These are phyloP conservation scores for Phallus indusiatus DNA, from an alignment of 768 basidiomycete species.

Conservation along the genomic window DNA sequence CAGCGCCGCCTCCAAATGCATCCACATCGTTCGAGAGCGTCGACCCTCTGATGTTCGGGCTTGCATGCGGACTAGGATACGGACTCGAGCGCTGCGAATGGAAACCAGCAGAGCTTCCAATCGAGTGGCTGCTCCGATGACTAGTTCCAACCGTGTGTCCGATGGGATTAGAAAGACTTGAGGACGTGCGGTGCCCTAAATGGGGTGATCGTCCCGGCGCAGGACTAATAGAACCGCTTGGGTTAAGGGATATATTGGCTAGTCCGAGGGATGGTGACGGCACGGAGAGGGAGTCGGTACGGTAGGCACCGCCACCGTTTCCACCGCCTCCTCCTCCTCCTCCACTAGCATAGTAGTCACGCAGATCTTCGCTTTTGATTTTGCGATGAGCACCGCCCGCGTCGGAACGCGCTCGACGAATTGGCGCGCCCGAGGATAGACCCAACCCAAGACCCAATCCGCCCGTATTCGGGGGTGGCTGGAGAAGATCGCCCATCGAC, in stretches of 20 bases:
- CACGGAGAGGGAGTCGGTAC: not conserved
- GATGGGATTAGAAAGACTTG: constrained; percentile 29
- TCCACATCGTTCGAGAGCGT: constrained; percentile 6
- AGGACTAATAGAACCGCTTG: constrained; percentile 21
- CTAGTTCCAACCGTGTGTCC: constrained; percentile 34
- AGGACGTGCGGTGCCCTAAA: constrained; percentile 15
- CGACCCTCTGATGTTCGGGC: not conserved
- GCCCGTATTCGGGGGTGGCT: not conserved
- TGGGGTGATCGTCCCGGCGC: constrained; percentile 12
- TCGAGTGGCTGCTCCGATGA: constrained; percentile 25
- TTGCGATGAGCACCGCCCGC: not conserved
- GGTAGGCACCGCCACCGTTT: not conserved
- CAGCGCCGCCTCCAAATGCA: constrained; percentile 6
- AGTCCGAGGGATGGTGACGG: not conserved
- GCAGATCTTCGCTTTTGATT: constrained; percentile 7
- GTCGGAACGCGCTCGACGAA: constrained; percentile 1
- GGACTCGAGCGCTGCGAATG: constrained; percentile 14
- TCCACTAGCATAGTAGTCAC: not conserved
- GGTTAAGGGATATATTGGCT: not conserved
- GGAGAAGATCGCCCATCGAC: not conserved
- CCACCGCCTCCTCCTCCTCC: no score
- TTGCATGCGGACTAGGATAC: constrained; percentile 12
- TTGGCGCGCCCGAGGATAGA: not conserved
- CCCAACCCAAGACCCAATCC: not conserved
- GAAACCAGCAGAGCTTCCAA: not conserved